Evolutionary conservation across 306 rosid species (phyloP), one percentile per base, ranked within the genome.

Genomic region (Quercus wislizeni): DNA sequence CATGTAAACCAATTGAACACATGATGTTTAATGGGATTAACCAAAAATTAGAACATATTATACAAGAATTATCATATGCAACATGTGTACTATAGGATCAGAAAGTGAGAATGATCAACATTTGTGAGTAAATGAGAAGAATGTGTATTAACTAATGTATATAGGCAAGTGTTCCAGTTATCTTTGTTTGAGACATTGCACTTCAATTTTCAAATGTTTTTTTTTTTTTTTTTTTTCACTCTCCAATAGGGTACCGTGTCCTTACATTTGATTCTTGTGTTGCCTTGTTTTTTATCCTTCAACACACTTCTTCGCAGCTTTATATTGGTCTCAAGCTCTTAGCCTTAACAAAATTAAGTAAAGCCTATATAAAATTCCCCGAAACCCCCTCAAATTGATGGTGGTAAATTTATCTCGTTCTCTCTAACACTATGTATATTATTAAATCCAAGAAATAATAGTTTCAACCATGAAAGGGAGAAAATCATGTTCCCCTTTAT

Each of bases 221-320:
- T 21, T 68, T 33, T 31, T 33, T 30, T n/a, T 27, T 27, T 27
- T 2, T 21, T 21, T 21, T 94, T 94, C 19, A 97, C 97, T 79
- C 69, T 94, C 97, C 98, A 92, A 75, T 90, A 90, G 2, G 97
- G 93, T n/a, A 79, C 83, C 75, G 93, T 94, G 6, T 94, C 97
- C 69, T 85, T 55, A 93, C 95, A 94, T 28, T 81, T 84, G 35
- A 57, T 88, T 72, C 76, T 90, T 69, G 76, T 86, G 83, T 91
- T 94, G 20, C 98, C 97, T 79, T 90, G 87, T 72, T 87, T 87
- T 20, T 92, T 86, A 6, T 82, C 92, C 71, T 74, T 59, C 27
- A 91, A 51, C 9, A 83, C 62, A 21, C 65, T 52, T 61, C 54
- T 69, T 97, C 95, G 92, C 63, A 97, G 95, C 81, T 71, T 92